Conservation (phyloP, 179 eudicot species). For the Heliamphora pulchella region DNA sequence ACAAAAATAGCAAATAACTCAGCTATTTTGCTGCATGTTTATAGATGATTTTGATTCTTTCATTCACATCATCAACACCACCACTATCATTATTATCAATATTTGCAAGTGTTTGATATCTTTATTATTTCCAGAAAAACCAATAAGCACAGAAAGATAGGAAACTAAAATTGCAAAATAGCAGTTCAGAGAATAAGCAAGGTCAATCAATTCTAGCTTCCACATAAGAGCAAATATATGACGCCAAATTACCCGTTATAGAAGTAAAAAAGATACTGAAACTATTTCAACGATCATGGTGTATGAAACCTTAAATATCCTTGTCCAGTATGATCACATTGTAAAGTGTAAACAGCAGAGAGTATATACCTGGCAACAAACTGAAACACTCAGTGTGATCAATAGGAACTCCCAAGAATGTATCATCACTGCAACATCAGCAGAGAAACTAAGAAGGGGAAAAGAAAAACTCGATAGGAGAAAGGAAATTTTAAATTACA, state of each 20-base stretch:
- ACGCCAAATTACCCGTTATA: background rate
- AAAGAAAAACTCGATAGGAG: background rate
- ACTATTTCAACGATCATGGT: background rate
- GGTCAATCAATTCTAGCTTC: background rate
- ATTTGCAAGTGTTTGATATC: background rate
- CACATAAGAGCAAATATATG: background rate
- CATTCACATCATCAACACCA: background rate
- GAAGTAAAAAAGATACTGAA: background rate
- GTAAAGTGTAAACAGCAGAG: slow-evolving; percentile 8
- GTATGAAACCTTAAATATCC: background rate
- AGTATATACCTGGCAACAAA: slow-evolving; percentile 62
- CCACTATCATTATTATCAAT: background rate
- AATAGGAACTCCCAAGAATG: slow-evolving; percentile 24
- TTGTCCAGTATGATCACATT: background rate
- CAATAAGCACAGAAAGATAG: background rate
- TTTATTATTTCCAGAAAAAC: background rate
- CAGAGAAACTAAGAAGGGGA: slow-evolving; percentile 9
- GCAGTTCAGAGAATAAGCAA: background rate
- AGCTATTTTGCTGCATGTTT: too few relatives aligned
- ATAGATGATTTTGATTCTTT: background rate
- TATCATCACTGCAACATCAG: slow-evolving; percentile 37
- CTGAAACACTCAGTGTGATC: slow-evolving; percentile 61
- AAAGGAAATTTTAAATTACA: background rate
- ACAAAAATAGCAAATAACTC: too few relatives aligned
- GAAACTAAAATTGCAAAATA: background rate